Percentiles rank a stretch among this genome's conserved stretches.
Evolutionary conservation across 345 rosid species (phyloP).

Genomic region (Xanthoceras sorbifolium): DNA sequence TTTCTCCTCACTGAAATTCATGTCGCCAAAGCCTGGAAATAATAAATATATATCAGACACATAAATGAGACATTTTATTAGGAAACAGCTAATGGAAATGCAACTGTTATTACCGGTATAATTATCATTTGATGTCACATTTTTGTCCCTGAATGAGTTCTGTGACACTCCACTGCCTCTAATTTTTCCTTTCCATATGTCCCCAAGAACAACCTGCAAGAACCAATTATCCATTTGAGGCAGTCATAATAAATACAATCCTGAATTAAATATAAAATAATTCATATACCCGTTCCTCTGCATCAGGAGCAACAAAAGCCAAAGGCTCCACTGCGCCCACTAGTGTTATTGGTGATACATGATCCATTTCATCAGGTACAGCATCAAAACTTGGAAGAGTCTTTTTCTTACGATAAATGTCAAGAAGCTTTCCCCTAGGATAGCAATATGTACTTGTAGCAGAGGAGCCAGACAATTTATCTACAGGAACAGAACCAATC

Average conservation of each 20-base stretch:
- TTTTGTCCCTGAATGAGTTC: constrained; percentile 43
- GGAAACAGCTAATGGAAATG: neutral
- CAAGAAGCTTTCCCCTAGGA: constrained; percentile 86
- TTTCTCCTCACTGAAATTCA: constrained; percentile 39
- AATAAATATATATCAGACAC: constrained; percentile 1
- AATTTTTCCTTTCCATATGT: constrained; percentile 71
- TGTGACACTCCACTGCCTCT: constrained; percentile 53
- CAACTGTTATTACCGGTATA: constrained; percentile 37
- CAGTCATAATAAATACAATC: neutral
- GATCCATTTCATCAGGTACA: constrained; percentile 59
- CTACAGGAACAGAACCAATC: constrained; percentile 24
- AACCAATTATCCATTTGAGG: constrained; percentile 9
- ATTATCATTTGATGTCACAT: constrained; percentile 40
- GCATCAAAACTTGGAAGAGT: constrained; percentile 35
- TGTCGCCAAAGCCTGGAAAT: constrained; percentile 19
- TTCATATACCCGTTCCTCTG: constrained; percentile 68
- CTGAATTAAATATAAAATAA: neutral
- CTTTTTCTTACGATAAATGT: constrained; percentile 57
- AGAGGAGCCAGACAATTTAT: constrained; percentile 24
- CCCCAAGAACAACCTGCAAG: constrained; percentile 55
- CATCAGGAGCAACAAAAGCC: constrained; percentile 75
- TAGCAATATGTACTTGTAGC: constrained; percentile 41
- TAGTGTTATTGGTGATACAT: constrained; percentile 46
- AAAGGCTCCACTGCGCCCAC: constrained; percentile 47
- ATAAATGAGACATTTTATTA: neutral